These are phyloP conservation scores for Talaromyces sp. DNA, from an alignment of 2,329 filamentous ascomycete genomes.

Conservation along the genomic window DNA sequence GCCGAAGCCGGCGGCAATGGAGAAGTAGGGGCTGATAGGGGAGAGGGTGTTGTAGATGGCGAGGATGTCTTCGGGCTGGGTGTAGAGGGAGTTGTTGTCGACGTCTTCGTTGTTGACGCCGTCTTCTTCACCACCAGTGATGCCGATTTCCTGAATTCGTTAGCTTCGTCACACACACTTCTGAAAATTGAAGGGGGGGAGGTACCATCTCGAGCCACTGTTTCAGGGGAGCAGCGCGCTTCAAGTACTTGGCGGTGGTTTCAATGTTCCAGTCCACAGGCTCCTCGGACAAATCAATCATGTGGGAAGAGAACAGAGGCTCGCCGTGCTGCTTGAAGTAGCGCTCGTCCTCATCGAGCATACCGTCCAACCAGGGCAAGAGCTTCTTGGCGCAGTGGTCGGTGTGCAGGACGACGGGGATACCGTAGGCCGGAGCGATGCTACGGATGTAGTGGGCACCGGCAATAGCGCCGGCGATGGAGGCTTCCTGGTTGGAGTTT, in stretches of 20 bases:
- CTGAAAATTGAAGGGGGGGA: not conserved
- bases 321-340: slow-evolving; percentile 93
- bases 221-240: slow-evolving; percentile 94
- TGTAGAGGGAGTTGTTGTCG: slow-evolving; percentile 96
- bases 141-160: slow-evolving; percentile 66
- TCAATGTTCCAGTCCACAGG: slow-evolving; percentile 82
- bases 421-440: slow-evolving; percentile 78
- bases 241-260: slow-evolving; percentile 88
- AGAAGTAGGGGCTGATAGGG: slow-evolving; percentile 91
- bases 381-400: slow-evolving; percentile 99
- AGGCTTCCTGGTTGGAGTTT: slow-evolving; percentile 81
- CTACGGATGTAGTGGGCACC: slow-evolving; percentile 91
- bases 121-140: slow-evolving; percentile 96
- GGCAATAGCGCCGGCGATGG: slow-evolving; percentile 81
- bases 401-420: slow-evolving; percentile 92
- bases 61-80: slow-evolving; percentile 94
- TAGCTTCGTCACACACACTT: not conserved
- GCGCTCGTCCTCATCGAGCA: slow-evolving; percentile 88
- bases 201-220: slow-evolving; percentile 97
- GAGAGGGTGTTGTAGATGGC: slow-evolving; percentile 82
- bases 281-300: slow-evolving; percentile 98
- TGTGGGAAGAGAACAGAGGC: slow-evolving; percentile 94
- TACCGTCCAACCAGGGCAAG: slow-evolving; percentile 93
- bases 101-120: slow-evolving; percentile 98
- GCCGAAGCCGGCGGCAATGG: slow-evolving; percentile 95